Conservation (phyloP, 495 filamentous ascomycete genomes). For the Penicillium atrosanguineum region DNA sequence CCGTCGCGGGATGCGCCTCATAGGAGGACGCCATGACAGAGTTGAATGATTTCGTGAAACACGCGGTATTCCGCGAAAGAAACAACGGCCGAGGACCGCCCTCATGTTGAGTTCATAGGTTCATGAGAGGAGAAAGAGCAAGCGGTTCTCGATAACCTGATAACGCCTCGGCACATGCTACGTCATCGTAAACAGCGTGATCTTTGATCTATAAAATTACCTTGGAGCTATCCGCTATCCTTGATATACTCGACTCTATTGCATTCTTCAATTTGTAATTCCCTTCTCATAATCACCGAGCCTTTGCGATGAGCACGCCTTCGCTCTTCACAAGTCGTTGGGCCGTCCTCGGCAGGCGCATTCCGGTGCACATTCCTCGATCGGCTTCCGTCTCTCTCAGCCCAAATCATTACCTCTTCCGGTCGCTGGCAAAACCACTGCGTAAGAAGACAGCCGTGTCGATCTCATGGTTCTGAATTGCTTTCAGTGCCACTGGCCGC, state of each 20-base stretch:
- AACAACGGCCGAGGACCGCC: conserved; percentile 54
- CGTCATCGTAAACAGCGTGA: conserved; percentile 11
- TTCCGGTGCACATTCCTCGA: conserved; percentile 18
- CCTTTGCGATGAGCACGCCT: too few species aligned
- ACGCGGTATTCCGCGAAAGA: conserved; percentile 39
- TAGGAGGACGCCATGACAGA: conserved; percentile 27
- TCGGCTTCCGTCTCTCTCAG: conserved; percentile 3
- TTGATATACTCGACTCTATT: too few species aligned
- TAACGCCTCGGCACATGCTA: conserved; percentile 20
- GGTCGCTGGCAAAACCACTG: not conserved
- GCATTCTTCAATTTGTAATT: too few species aligned
- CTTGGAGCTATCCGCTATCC: too few species aligned
- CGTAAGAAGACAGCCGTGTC: not conserved
- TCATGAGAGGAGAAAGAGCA: conserved; percentile 9
- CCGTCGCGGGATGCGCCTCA: conserved; percentile 27
- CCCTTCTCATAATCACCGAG: too few species aligned
- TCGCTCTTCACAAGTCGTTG: not conserved
- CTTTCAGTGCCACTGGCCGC: not conserved
- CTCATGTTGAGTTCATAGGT: conserved; percentile 40
- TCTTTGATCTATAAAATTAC: too few species aligned
- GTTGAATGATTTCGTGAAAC: conserved; percentile 16
- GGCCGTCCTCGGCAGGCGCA: conserved; percentile 5
- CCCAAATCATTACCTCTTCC: conserved; percentile 1
- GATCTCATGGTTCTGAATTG: conserved; percentile 13
- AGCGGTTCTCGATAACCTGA: conserved; percentile 9